Conservation (phyloP, 768 basidiomycete species). For the Holtermannia corniformis region DNA sequence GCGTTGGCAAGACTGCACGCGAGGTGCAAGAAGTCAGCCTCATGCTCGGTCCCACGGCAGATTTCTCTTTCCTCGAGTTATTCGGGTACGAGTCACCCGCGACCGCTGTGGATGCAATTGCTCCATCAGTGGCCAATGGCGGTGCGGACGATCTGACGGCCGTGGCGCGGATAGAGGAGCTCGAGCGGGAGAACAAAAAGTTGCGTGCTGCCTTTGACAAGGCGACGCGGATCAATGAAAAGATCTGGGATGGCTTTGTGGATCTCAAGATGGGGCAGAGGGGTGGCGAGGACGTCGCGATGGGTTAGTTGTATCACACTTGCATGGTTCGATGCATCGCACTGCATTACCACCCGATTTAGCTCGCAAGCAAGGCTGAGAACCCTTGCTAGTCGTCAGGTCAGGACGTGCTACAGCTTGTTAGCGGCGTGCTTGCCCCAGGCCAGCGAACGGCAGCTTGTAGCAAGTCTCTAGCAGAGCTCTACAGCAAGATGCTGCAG, state of each 20-base stretch:
- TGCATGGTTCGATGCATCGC: too few relatives aligned
- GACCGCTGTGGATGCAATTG: neutral
- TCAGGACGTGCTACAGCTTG: too few relatives aligned
- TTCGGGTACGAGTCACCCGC: neutral
- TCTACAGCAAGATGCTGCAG: too few relatives aligned
- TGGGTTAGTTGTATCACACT: neutral
- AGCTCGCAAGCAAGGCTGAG: too few relatives aligned
- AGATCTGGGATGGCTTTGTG: constrained; percentile 84
- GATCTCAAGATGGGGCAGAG: constrained; percentile 41
- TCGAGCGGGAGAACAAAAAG: constrained; percentile 61
- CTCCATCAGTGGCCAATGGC: neutral
- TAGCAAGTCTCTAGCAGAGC: too few relatives aligned
- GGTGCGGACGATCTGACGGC: neutral
- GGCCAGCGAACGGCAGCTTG: too few relatives aligned
- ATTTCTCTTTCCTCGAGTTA: neutral
- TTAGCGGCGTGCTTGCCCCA: too few relatives aligned
- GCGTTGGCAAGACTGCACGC: constrained; percentile 26
- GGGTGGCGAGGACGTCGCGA: neutral
- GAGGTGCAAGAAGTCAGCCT: constrained; percentile 29
- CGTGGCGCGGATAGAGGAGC: constrained; percentile 46
- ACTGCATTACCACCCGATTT: too few relatives aligned
- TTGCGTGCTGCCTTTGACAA: constrained; percentile 63
- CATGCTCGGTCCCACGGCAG: constrained; percentile 15
- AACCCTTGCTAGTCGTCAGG: too few relatives aligned
- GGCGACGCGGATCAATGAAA: constrained; percentile 85